Evolutionary conservation across 257 asterid species (phyloP).

Genomic region (Catharanthus roseus): DNA sequence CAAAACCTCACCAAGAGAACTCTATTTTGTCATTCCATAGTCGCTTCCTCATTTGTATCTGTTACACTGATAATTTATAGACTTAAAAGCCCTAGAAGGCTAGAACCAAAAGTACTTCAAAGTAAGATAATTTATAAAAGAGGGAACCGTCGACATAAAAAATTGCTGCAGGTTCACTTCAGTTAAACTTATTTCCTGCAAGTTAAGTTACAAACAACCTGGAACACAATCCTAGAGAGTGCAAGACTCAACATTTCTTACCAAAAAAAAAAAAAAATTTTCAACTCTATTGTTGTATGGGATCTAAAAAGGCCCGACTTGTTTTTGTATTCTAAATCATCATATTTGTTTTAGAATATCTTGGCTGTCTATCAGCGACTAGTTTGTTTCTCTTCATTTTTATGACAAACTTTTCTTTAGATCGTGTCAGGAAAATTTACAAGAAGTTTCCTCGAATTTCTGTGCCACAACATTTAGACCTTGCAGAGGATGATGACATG

Average conservation of each 20-base stretch:
- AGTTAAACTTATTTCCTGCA: background rate
- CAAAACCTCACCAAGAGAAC: too few species aligned
- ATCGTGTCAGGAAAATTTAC: slow-evolving; percentile 69
- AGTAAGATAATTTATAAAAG: background rate
- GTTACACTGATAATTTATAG: background rate
- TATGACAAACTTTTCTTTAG: slow-evolving; percentile 39
- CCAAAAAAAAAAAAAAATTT: background rate
- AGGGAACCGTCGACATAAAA: background rate
- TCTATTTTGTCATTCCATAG: too few species aligned
- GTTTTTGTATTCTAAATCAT: background rate
- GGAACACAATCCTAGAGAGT: background rate
- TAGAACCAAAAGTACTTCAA: background rate
- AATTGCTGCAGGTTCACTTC: background rate
- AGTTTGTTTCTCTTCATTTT: slow-evolving; percentile 17
- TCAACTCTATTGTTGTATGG: background rate
- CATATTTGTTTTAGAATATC: background rate
- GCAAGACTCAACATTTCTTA: background rate
- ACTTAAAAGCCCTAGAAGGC: background rate
- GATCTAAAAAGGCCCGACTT: background rate
- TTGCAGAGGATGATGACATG: slow-evolving; percentile 75
- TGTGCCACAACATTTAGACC: slow-evolving; percentile 82
- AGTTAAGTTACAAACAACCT: background rate
- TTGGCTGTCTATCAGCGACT: background rate
- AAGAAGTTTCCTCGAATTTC: slow-evolving; percentile 70
- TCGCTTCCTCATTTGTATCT: background rate